Evolutionary conservation across 306 rosid species (phyloP), one percentile per base, ranked within the genome.

Genomic region (Hippophae gyantsensis): DNA sequence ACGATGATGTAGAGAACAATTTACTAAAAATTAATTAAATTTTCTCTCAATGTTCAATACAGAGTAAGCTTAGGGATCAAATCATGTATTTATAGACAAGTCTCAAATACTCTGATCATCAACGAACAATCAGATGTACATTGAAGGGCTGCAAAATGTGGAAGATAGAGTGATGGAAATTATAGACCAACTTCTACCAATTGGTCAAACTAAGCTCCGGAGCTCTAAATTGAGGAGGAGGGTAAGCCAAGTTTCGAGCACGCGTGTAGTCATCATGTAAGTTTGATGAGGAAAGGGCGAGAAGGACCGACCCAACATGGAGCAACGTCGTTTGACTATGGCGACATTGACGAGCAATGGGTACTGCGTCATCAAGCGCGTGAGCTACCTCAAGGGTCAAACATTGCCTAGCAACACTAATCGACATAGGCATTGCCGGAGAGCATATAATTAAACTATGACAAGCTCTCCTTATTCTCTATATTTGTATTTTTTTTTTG

Each of bases 301-400:
- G 86, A 0, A 92, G 79, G 0, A 96, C 97, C 3, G 97, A 85
- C 6, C 88, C 74, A 0, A 95, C 97, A 51, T 93, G 97, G 40
- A 93, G 94, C 1, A 96, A 93, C 26, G 97, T 88, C 42, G 97
- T 93, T 14, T 88, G 99, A 1, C 82, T 88, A 44, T 93, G 99
- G 0, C 94, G 85, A 0, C 99, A 86, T 2, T 95, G 86, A 27
- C 93, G 86, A 2, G 99, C 99, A 6, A 88, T 96, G 0, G 82
- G 52, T 3, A 93, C 97, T 0, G 99, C 95, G 72, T 93, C 95
- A 78, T 93, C 95, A 3, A 93, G 88, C 44, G 89, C 90, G 47
- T 77, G 78, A 0, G 81, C 88, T 0, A 96, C 95, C 18, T 93
- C 99, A 6, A 82, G 13, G 0, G 95, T 89, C 13, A 92, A 70